A percentile compares a stretch with the other conserved stretches of the same genome.
These are phyloP conservation scores for Rhodomyrtus psidioides DNA, from an alignment of 441 rosid genomes.

Conservation along the genomic window DNA sequence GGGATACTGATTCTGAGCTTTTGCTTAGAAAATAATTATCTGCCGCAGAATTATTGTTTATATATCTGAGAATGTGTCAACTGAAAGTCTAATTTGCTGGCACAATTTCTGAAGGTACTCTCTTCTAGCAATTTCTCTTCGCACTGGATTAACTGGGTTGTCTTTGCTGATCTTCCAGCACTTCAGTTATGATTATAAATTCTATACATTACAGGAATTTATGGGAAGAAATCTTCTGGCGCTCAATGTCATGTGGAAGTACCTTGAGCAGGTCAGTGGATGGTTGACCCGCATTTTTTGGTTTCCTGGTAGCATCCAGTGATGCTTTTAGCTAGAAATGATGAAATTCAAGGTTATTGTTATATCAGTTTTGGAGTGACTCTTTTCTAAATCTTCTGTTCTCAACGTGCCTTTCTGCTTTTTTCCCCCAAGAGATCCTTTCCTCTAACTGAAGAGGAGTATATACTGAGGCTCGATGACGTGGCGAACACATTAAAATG, in stretches of 20 bases:
- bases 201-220: conserved; percentile 61
- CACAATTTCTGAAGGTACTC: background rate
- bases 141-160: background rate
- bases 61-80: background rate
- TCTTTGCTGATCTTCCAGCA: background rate
- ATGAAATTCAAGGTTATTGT: background rate
- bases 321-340: background rate
- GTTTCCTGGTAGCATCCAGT: background rate
- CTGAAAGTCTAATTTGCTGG: background rate
- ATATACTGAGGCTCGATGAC: conserved; percentile 81
- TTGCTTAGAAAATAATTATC: background rate
- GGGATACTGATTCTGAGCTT: background rate
- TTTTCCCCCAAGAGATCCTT: conserved; percentile 56
- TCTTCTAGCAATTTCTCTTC: background rate
- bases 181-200: background rate
- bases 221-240: conserved; percentile 95
- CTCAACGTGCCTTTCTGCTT: background rate
- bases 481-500: conserved; percentile 86
- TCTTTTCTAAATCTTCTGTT: background rate
- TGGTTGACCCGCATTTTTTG: background rate
- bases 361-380: background rate
- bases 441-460: conserved; percentile 91
- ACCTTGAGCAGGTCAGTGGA: conserved; percentile 73
- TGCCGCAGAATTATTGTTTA: background rate
- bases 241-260: conserved; percentile 97